Base-by-base conservation (phyloP, 345 rosid species). In the Psidium friedrichsthalianum region DNA sequence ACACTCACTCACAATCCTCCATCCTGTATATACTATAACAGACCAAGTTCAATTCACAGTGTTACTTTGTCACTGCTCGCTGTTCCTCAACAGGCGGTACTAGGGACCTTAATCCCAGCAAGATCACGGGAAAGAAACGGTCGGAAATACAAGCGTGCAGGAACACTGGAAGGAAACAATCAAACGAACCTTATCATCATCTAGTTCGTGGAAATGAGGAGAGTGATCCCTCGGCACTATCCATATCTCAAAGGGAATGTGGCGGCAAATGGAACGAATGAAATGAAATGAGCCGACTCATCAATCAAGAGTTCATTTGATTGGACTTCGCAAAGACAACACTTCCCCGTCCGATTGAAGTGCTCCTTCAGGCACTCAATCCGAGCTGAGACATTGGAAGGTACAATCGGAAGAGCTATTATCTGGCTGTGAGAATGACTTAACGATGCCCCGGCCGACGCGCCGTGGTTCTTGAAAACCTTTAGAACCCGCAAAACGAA, bases 401-500 rank as follows among this genome's bases (percentile, higher is more conserved):
- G 99, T 86, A 95, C 69, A 51, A 93, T 82, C 14, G 99, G 99
- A 14, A 96, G 94, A 84, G 98, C 95, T 86, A 97, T 86, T 10
- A 96, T 90, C 92, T 97, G 98, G 87, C 94, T 95, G 87, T 96
- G 99, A 21, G 99, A 95, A 84, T 97, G 99, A 90, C 95, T 96
- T 92, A 95, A 56, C 22, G 99, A 96, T 74, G 98, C 99, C 86
- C 99, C 97, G 25, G 99, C 98, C n/a, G 97, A 94, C 16, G 95
- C 95, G 42, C 98, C 94, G 56, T 95, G 93, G 91, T 96, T 97
- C 98, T 97, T 96, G 86, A 97, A 97, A 57, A 97, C 96, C 99
- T 97, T 83, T 53, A 55, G 14, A 64, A 42, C 55, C 55, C 59
- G 47, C 24, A 21, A 85, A 54, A 64, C 6, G 78, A 64, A 18